Conservation (phyloP, 192 early-diverging fungal genomes). For the Entophlyctis helioformis region DNA sequence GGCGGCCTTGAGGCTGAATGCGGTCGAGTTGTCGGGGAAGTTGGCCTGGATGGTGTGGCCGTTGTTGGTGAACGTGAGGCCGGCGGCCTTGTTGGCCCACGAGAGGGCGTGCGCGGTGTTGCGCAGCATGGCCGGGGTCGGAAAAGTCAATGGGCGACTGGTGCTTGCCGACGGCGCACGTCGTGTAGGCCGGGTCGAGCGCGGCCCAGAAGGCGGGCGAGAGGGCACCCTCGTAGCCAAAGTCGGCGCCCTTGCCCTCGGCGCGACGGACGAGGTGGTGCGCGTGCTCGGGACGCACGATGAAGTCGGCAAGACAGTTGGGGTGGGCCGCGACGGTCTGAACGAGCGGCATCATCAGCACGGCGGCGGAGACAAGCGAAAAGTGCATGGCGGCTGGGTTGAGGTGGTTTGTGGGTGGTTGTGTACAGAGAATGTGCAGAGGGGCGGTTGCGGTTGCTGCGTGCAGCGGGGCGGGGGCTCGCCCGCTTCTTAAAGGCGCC, state of each 20-base stretch:
- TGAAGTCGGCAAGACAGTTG: too few species aligned
- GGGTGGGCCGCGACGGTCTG: too few species aligned
- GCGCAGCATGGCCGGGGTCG: neutral
- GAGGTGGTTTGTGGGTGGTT: too few species aligned
- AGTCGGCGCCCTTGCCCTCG: neutral
- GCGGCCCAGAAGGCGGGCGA: conserved; percentile 1
- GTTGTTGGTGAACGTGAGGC: conserved; percentile 12
- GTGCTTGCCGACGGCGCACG: neutral
- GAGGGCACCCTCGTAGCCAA: conserved; percentile 2
- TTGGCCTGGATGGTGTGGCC: conserved; percentile 30
- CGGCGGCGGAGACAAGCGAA: too few species aligned
- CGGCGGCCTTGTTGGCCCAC: conserved; percentile 3
- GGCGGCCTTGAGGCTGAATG: neutral
- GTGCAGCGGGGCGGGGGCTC: too few species aligned
- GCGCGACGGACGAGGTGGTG: too few species aligned
- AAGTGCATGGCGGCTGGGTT: too few species aligned
- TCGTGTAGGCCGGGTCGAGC: neutral
- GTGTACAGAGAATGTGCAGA: too few species aligned
- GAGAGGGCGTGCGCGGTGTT: neutral
- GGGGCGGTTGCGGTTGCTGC: too few species aligned
- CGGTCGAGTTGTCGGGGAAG: neutral
- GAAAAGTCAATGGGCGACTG: conserved; percentile 45
- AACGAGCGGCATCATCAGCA: too few species aligned
- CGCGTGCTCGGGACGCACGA: too few species aligned
- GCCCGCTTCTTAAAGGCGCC: too few species aligned